Evolutionary conservation across 106 monocot species (phyloP).

Genomic region (Dendrobium chrysotoxum): DNA sequence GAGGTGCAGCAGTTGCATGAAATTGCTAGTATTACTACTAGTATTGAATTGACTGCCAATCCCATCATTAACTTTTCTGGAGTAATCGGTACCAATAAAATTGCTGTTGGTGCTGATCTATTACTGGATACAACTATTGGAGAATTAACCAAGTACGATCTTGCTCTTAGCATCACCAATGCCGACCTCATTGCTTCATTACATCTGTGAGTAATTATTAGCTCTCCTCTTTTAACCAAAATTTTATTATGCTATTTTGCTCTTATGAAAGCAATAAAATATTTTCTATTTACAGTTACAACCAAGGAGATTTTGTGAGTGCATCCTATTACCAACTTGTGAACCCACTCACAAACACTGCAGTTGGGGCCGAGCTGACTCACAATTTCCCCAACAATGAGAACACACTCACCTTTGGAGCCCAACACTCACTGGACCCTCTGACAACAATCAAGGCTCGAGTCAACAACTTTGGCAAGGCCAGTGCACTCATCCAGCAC

Average conservation of each 20-base stretch:
- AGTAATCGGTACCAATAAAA: conserved; percentile 38
- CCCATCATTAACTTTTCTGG: conserved; percentile 61
- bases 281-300: conserved; percentile 41
- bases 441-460: conserved; percentile 71
- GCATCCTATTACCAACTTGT: conserved; percentile 90
- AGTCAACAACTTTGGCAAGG: conserved; percentile 81
- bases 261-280: neutral
- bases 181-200: conserved; percentile 67
- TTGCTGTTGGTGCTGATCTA: conserved; percentile 68
- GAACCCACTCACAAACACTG: conserved; percentile 50
- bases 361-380: conserved; percentile 77
- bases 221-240: neutral
- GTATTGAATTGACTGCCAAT: conserved; percentile 51
- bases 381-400: conserved; percentile 77
- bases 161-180: conserved; percentile 53
- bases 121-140: conserved; percentile 75
- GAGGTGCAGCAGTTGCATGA: conserved; percentile 77
- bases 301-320: conserved; percentile 66
- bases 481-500: conserved; percentile 79
- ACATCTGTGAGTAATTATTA: conserved; percentile 48
- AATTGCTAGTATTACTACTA: conserved; percentile 48
- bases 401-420: conserved; percentile 76
- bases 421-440: conserved; percentile 71
- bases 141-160: conserved; percentile 85
- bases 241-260: neutral